Conservation (phyloP, 2,329 filamentous ascomycete species). For the Xylariaceae sp. region DNA sequence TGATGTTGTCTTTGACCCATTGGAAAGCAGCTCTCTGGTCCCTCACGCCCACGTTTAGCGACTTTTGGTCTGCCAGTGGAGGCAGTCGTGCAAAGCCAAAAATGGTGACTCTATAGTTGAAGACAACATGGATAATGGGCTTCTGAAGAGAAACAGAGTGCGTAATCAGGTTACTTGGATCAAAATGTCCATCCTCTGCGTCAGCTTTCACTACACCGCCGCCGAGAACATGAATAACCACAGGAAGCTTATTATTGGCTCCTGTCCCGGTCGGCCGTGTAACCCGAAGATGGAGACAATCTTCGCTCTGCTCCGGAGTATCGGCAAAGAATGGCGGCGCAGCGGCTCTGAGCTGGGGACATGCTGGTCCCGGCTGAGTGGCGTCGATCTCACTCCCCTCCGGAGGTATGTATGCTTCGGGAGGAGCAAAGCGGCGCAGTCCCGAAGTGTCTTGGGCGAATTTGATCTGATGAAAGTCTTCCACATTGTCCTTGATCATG, state of each 20-base stretch:
- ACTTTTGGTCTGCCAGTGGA: constrained; percentile 16
- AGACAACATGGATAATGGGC: constrained; percentile 18
- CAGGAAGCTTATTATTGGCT: constrained; percentile 12
- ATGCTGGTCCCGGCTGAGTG: constrained; percentile 14
- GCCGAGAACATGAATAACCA: constrained; percentile 16
- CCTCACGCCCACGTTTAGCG: constrained; percentile 19
- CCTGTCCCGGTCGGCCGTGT: constrained; percentile 14
- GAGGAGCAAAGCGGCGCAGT: constrained; percentile 17
- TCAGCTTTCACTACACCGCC: constrained; percentile 19
- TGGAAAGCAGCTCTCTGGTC: constrained; percentile 19
- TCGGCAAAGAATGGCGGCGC: constrained; percentile 16
- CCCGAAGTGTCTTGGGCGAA: constrained; percentile 20
- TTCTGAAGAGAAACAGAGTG: constrained; percentile 10
- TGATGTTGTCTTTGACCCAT: constrained; percentile 23
- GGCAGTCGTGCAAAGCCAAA: constrained; percentile 22
- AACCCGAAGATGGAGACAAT: constrained; percentile 18
- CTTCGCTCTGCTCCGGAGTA: constrained; percentile 17
- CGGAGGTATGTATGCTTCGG: constrained; percentile 14
- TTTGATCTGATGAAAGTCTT: constrained; percentile 19
- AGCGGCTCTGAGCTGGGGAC: constrained; percentile 15
- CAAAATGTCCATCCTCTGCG: constrained; percentile 17
- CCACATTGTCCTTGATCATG: constrained; percentile 7
- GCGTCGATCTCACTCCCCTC: constrained; percentile 15
- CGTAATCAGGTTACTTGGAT: constrained; percentile 15
- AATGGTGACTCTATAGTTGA: constrained; percentile 21